Percentiles rank a stretch among this genome's conserved stretches.
Conservation (phyloP, 495 filamentous ascomycete genomes). For the Talaromyces adpressus region DNA sequence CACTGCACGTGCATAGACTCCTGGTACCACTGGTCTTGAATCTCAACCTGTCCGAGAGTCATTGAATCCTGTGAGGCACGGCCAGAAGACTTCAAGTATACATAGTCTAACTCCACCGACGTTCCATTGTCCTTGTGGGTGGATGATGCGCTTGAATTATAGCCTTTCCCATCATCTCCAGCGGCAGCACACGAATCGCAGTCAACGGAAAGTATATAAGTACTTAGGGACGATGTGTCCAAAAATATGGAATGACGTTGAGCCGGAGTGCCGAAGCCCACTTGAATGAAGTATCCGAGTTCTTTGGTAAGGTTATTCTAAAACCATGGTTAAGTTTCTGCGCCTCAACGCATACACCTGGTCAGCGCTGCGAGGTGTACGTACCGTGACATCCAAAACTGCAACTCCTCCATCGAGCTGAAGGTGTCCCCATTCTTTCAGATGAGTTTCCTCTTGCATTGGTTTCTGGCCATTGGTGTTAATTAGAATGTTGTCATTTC, state of each 20-base stretch:
- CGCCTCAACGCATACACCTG: too few relatives aligned
- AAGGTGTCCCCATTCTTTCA: too few relatives aligned
- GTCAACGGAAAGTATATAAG: slow-evolving; percentile 4
- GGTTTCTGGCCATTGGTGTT: too few relatives aligned
- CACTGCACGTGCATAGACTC: not conserved
- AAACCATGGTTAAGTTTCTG: too few relatives aligned
- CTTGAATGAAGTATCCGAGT: slow-evolving; percentile 9
- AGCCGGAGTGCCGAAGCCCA: slow-evolving; percentile 10
- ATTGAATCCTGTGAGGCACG: slow-evolving; percentile 5
- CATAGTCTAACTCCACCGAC: slow-evolving; percentile 4
- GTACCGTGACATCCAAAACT: too few relatives aligned
- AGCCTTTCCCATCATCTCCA: slow-evolving; percentile 2
- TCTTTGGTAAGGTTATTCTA: not conserved
- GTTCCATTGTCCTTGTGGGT: slow-evolving; percentile 7
- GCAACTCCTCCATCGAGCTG: too few relatives aligned
- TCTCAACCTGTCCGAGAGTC: slow-evolving; percentile 1
- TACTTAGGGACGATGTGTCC: slow-evolving; percentile 1
- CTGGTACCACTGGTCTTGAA: slow-evolving; percentile 8
- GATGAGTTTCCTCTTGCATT: too few relatives aligned
- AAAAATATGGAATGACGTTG: not conserved
- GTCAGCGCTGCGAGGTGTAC: too few relatives aligned
- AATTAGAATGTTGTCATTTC: too few relatives aligned
- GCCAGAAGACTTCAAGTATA: not conserved
- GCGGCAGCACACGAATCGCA: slow-evolving; percentile 6
- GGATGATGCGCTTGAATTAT: slow-evolving; percentile 6